Evolutionary conservation across 306 rosid genomes (phyloP).

Genomic region (Heteromeles arbutifolia): DNA sequence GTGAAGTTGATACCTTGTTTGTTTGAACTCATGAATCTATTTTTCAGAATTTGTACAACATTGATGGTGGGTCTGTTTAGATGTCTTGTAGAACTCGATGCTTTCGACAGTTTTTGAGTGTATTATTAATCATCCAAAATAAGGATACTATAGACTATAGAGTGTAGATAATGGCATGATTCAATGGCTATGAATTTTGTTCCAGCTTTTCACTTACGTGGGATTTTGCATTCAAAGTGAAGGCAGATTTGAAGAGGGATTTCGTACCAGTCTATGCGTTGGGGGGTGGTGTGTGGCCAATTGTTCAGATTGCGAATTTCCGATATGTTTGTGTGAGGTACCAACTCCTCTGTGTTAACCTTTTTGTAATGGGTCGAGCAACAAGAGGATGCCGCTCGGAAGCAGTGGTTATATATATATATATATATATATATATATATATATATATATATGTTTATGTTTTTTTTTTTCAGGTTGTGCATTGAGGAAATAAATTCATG

Average conservation of each 20-base stretch:
- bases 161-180: not conserved
- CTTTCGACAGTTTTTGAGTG: not conserved
- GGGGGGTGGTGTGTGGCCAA: slow-evolving; percentile 85
- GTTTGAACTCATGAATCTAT: not conserved
- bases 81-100: not conserved
- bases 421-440: too few relatives aligned
- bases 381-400: slow-evolving; percentile 88
- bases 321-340: slow-evolving; percentile 76
- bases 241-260: slow-evolving; percentile 79
- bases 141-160: not conserved
- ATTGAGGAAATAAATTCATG: too few relatives aligned
- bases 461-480: too few relatives aligned
- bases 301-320: slow-evolving; percentile 76
- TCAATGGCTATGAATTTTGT: slow-evolving; percentile 5
- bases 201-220: slow-evolving; percentile 71
- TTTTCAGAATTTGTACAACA: not conserved
- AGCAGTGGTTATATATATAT: too few relatives aligned
- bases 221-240: slow-evolving; percentile 67
- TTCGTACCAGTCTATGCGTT: slow-evolving; percentile 63
- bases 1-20: not conserved
- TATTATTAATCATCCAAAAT: not conserved
- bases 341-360: slow-evolving; percentile 83
- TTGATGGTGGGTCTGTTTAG: not conserved
- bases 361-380: slow-evolving; percentile 95
- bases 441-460: too few relatives aligned